Conservation (phyloP, 495 filamentous ascomycete species). For the Tuber indicum region DNA sequence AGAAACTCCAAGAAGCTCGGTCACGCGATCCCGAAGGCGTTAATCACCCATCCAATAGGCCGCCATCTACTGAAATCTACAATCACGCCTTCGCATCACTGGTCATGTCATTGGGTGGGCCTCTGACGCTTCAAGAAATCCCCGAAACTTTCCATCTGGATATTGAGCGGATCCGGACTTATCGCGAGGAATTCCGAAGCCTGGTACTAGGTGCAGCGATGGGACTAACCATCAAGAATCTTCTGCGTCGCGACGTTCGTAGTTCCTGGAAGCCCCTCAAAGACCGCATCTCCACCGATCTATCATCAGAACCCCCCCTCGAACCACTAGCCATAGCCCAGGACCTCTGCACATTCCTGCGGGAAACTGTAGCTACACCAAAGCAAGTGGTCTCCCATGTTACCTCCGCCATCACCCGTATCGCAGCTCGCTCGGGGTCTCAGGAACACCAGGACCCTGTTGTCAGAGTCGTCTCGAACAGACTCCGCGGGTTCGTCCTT, state of each 20-base stretch:
- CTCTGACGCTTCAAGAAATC: constrained; percentile 53
- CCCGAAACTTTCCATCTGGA: constrained; percentile 88
- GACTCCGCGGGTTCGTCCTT: constrained; percentile 69
- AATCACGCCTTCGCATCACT: constrained; percentile 64
- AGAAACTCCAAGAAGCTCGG: constrained; percentile 62
- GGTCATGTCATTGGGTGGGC: constrained; percentile 55
- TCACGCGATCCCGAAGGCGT: constrained; percentile 66
- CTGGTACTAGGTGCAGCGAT: constrained; percentile 72
- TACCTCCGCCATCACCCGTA: constrained; percentile 44
- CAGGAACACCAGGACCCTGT: constrained; percentile 69
- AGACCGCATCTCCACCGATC: constrained; percentile 58
- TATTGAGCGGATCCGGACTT: constrained; percentile 57
- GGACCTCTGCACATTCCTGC: constrained; percentile 51
- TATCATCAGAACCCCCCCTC: constrained; percentile 58
- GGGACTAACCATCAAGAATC: constrained; percentile 84
- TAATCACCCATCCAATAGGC: constrained; percentile 50
- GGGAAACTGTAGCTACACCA: constrained; percentile 49
- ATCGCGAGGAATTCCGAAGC: constrained; percentile 67
- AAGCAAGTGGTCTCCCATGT: constrained; percentile 40
- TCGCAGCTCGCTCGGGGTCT: constrained; percentile 49
- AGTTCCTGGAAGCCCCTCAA: constrained; percentile 85
- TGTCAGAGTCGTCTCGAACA: constrained; percentile 66
- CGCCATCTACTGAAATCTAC: constrained; percentile 67
- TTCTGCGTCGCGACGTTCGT: constrained; percentile 86
- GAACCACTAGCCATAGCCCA: constrained; percentile 50